Evolutionary conservation across 2,329 filamentous ascomycete genomes (phyloP), one percentile per base, ranked within the genome.

Genomic region (Penicillium sp.): DNA sequence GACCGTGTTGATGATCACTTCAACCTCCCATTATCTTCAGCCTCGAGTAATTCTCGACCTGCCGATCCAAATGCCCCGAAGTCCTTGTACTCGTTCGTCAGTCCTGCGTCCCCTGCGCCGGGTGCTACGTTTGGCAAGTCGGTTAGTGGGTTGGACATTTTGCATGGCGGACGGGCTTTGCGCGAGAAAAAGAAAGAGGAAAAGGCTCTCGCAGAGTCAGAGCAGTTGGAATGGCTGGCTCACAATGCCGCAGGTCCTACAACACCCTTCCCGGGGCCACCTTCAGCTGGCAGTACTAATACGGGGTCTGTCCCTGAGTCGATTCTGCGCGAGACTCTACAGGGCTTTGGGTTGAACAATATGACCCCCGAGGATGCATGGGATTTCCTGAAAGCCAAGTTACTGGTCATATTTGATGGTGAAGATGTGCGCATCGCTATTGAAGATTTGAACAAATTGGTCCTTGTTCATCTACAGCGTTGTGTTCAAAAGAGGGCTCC

Each of bases 121-220:
- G 77, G 79, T n/a, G 80, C 76, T 7, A 73, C 81, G 1, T 96
- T 97, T 69, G 81, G 87, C 36, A 95, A 94, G 74, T 88, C 88
- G 3, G 89, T 94, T 67, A 93, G 89, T 55, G 89, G 88, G 0
- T 77, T 93, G 41, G 90, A 93, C 71, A 76, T 93, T 24, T 81
- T 90, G 48, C 89, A 93, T 74, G 90, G 88, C 40, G 89, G 87
- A 1, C 83, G 88, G 40, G 88, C 87, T 6, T 73, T 92, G 43
- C 83, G 89, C 36, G 91, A 96, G 68, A 96, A 93, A 78, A 88
- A 88, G 70, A 87, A 88, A 61, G 87, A 89, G 58, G 88, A 90
- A 59, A 85, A 86, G 61, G 80, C 52, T 71, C 65, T 61, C 54
- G 72, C 70, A 5, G 74, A 76, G 45, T 63, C 63, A 13, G 74